A percentile compares a stretch with the other conserved stretches of the same genome.
Evolutionary conservation across 768 basidiomycete species (phyloP).

Genomic region (Lactarius pseudohatsudake): DNA sequence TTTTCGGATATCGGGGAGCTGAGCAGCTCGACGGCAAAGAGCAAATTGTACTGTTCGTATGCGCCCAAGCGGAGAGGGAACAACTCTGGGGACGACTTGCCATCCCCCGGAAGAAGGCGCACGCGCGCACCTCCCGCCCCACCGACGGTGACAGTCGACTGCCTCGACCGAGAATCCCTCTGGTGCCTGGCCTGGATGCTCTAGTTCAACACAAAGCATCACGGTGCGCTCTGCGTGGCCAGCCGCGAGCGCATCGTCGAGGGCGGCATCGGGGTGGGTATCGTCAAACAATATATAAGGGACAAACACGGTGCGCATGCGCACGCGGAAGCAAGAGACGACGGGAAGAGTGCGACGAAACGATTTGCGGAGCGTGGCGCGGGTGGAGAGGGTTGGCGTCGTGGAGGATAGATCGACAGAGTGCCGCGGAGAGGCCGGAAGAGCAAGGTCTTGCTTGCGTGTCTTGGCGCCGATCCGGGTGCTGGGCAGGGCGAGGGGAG

Average conservation of each 20-base stretch:
- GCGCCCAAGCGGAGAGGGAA: constrained; percentile 76
- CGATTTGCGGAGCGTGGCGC: constrained; percentile 79
- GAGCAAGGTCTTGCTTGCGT: constrained; percentile 61
- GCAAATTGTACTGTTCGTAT: constrained; percentile 81
- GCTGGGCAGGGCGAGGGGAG: constrained; percentile 56
- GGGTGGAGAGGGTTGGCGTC: constrained; percentile 36
- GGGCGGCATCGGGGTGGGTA: constrained; percentile 35
- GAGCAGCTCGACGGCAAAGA: constrained; percentile 86
- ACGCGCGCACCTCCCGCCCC: constrained; percentile 61
- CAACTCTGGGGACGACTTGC: constrained; percentile 38
- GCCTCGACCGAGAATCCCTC: constrained; percentile 75
- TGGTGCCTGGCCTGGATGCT: constrained; percentile 68
- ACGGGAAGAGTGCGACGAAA: constrained; percentile 78
- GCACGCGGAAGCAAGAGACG: constrained; percentile 80
- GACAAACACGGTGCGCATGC: constrained; percentile 93
- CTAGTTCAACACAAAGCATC: constrained; percentile 88
- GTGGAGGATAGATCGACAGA: constrained; percentile 41
- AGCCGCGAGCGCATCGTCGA: constrained; percentile 51
- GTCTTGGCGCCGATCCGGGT: constrained; percentile 68
- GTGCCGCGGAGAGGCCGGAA: constrained; percentile 47
- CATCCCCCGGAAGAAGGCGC: constrained; percentile 52
- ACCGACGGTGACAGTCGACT: constrained; percentile 65
- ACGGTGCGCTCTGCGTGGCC: constrained; percentile 82
- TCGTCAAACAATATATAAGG: constrained; percentile 70
- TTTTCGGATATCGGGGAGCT: constrained; percentile 59